Percentiles rank a stretch among this genome's conserved stretches.
Conservation (phyloP, 2,329 filamentous ascomycete genomes). For the Triangularia verruculosa region DNA sequence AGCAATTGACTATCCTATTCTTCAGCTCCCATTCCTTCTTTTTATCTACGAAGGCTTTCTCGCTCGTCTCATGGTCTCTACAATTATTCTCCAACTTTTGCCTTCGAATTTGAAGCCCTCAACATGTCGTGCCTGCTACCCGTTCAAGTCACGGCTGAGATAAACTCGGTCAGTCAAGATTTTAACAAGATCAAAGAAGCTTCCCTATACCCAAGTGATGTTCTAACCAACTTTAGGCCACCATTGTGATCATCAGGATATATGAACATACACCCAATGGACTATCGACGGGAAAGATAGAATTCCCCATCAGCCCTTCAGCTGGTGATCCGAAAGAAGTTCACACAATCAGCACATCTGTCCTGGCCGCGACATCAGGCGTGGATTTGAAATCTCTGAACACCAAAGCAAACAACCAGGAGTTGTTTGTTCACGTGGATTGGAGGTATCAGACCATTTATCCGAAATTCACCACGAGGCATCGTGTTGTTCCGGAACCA, state of each 20-base stretch:
- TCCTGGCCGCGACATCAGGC: not conserved
- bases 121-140: not conserved
- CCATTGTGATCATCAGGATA: not conserved
- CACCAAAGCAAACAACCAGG: not conserved
- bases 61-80: not conserved
- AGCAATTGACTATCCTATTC: not conserved
- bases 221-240: not conserved
- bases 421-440: constrained; percentile 9
- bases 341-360: not conserved
- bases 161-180: not conserved
- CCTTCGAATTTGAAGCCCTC: not conserved
- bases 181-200: not conserved
- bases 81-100: not conserved
- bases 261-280: not conserved
- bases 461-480: constrained; percentile 17
- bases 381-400: not conserved
- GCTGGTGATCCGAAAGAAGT: not conserved
- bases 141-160: not conserved
- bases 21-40: not conserved
- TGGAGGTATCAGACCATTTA: constrained; percentile 14
- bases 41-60: not conserved
- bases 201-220: not conserved
- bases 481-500: not conserved
- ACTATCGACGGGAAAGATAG: not conserved
- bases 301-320: not conserved